Conservation (phyloP, 345 rosid species). For the Salix suchowensis region DNA sequence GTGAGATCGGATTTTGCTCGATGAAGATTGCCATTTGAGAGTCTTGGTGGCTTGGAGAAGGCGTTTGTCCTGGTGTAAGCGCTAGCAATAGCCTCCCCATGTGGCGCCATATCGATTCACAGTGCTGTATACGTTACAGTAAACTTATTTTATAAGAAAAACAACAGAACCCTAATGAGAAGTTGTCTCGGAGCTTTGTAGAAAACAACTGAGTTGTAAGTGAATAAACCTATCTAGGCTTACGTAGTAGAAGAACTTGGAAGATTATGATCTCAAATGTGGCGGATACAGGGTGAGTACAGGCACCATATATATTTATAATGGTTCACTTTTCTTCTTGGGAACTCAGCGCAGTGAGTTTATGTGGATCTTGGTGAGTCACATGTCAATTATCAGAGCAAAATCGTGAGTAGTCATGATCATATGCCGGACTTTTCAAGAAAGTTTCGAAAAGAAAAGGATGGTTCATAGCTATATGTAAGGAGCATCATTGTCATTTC, state of each 20-base stretch:
- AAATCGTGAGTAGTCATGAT: constrained; percentile 24
- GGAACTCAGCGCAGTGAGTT: background rate
- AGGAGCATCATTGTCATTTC: background rate
- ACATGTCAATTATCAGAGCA: constrained; percentile 30
- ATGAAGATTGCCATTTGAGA: constrained; percentile 43
- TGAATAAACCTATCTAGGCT: background rate
- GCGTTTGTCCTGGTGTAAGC: constrained; percentile 25
- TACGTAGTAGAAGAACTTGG: background rate
- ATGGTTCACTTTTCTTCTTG: background rate
- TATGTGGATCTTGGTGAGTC: constrained; percentile 40
- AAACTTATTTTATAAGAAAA: background rate
- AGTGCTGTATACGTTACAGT: background rate
- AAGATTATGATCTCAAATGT: background rate
- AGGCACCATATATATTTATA: constrained; percentile 29
- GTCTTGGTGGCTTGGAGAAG: constrained; percentile 55
- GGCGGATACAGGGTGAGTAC: background rate
- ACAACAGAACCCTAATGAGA: background rate
- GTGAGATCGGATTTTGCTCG: constrained; percentile 69
- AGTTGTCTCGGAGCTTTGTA: background rate
- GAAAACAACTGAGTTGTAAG: background rate
- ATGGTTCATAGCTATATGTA: background rate
- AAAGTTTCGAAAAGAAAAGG: constrained; percentile 7
- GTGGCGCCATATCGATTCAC: constrained; percentile 51
- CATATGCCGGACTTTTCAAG: constrained; percentile 32
- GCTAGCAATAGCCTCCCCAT: constrained; percentile 40